A percentile compares a stretch with the other conserved stretches of the same genome.
These are phyloP conservation scores for Rutstroemia sp. DNA, from an alignment of 2,329 filamentous ascomycete genomes.

Conservation along the genomic window DNA sequence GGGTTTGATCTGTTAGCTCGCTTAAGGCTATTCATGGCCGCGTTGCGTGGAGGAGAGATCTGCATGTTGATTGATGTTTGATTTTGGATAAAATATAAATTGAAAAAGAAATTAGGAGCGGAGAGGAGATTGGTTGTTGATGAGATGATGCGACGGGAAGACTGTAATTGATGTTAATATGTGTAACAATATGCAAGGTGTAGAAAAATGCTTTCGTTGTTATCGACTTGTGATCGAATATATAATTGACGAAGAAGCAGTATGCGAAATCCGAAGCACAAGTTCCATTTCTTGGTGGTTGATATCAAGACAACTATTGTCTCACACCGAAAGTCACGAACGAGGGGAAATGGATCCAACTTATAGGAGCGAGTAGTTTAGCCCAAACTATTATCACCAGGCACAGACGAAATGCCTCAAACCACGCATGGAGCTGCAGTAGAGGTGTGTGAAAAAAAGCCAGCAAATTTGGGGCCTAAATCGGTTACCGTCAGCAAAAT, in stretches of 20 bases:
- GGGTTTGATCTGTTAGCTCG: slow-evolving; percentile 1
- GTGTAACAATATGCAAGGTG: slow-evolving; percentile 5
- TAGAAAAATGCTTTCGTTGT: slow-evolving; percentile 8
- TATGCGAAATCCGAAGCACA: neutral
- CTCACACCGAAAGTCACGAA: neutral
- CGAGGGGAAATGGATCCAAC: slow-evolving; percentile 8
- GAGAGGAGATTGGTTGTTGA: neutral
- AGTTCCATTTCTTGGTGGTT: slow-evolving; percentile 3
- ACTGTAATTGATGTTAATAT: slow-evolving; percentile 8
- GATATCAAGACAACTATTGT: neutral
- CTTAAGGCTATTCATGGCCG: slow-evolving; percentile 6
- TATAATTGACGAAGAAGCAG: slow-evolving; percentile 4
- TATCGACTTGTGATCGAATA: slow-evolving; percentile 4
- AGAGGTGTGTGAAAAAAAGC: slow-evolving; percentile 1
- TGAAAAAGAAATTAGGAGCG: neutral
- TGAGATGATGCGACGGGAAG: neutral
- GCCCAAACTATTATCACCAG: neutral
- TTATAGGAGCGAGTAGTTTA: slow-evolving; percentile 1
- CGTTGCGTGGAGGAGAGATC: slow-evolving; percentile 9
- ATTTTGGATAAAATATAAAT: neutral
- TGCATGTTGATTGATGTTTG: slow-evolving; percentile 5
- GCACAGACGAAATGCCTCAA: slow-evolving; percentile 7
- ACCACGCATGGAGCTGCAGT: slow-evolving; percentile 1
- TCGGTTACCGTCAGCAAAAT: neutral
- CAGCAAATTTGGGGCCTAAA: slow-evolving; percentile 2